phyloP scores from a whole-genome alignment of 257 asterid species.

The Echites panduratus region DNA sequence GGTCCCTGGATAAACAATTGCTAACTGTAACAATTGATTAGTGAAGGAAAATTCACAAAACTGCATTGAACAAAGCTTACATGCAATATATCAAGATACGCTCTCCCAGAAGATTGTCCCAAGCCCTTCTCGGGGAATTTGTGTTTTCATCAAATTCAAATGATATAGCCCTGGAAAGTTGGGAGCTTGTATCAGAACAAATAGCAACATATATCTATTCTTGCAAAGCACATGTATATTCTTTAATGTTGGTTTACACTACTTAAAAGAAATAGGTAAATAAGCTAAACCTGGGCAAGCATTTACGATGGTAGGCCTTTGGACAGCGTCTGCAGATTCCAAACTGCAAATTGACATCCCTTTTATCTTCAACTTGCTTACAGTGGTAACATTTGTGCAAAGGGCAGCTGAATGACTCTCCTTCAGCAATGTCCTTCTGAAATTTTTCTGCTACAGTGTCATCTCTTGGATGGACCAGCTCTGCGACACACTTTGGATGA shows the following conservation, averaged over 20 bases:
- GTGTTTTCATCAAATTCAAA: constrained; percentile 32
- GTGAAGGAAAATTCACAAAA: not conserved
- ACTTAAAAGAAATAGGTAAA: constrained; percentile 10
- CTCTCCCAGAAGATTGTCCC: constrained; percentile 51
- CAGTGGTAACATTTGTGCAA: constrained; percentile 54
- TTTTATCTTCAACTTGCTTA: constrained; percentile 53
- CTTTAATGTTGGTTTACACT: constrained; percentile 10
- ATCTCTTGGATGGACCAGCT: constrained; percentile 40
- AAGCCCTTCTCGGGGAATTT: constrained; percentile 44
- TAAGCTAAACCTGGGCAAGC: constrained; percentile 58
- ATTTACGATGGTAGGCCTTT: constrained; percentile 64
- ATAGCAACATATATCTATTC: not conserved
- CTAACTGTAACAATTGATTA: not conserved
- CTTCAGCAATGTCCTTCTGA: constrained; percentile 42
- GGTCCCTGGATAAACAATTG: constrained; percentile 44
- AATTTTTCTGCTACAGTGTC: constrained; percentile 32
- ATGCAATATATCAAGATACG: constrained; percentile 68
- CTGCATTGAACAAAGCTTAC: constrained; percentile 27
- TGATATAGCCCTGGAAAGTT: constrained; percentile 36
- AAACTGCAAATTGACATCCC: constrained; percentile 44
- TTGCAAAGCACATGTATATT: not conserved
- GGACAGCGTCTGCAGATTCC: constrained; percentile 79
- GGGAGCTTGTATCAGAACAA: not conserved
- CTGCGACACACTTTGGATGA: constrained; percentile 59
- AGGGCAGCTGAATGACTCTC: constrained; percentile 70